A percentile compares a stretch with the other conserved stretches of the same genome.
Conservation (phyloP, 1,284 basidiomycete species). For the Bondarzewia mesenterica region DNA sequence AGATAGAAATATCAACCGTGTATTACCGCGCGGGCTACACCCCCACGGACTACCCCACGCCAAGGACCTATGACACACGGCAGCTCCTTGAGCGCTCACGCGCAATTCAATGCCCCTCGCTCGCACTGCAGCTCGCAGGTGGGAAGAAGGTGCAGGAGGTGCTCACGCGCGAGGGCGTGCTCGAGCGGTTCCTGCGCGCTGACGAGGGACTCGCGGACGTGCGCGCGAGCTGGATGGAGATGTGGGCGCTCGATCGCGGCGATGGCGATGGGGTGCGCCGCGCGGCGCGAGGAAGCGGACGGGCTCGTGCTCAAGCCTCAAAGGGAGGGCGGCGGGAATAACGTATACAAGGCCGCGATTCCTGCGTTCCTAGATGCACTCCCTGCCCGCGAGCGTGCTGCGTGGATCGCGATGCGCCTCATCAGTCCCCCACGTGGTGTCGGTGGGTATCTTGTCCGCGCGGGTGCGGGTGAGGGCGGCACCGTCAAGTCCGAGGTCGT, state of each 20-base stretch:
- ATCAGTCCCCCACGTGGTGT: slow-evolving; percentile 69
- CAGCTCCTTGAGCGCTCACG: slow-evolving; percentile 69
- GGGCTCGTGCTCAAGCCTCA: slow-evolving; percentile 91
- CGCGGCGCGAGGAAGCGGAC: slow-evolving; percentile 45
- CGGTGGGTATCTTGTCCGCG: slow-evolving; percentile 69
- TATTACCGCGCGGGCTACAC: slow-evolving; percentile 89
- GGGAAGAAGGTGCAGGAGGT: slow-evolving; percentile 96
- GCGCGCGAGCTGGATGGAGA: slow-evolving; percentile 67
- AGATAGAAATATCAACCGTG: slow-evolving; percentile 69
- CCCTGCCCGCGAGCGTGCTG: slow-evolving; percentile 48
- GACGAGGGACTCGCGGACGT: slow-evolving; percentile 40
- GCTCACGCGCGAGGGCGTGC: slow-evolving; percentile 64
- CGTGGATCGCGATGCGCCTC: slow-evolving; percentile 93
- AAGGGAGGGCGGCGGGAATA: slow-evolving; percentile 95
- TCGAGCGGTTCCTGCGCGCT: slow-evolving; percentile 63
- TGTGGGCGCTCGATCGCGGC: slow-evolving; percentile 65
- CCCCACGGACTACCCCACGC: slow-evolving; percentile 72
- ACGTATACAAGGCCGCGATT: slow-evolving; percentile 85
- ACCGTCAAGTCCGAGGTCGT: slow-evolving; percentile 63
- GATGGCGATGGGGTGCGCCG: slow-evolving; percentile 18
- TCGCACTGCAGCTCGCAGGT: slow-evolving; percentile 90
- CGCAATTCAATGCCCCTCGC: slow-evolving; percentile 91
- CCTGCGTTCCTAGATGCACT: slow-evolving; percentile 67
- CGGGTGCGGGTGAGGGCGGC: slow-evolving; percentile 27
- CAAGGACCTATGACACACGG: slow-evolving; percentile 60